Conservation (phyloP, 345 rosid species). For the Boechera divaricarpa region DNA sequence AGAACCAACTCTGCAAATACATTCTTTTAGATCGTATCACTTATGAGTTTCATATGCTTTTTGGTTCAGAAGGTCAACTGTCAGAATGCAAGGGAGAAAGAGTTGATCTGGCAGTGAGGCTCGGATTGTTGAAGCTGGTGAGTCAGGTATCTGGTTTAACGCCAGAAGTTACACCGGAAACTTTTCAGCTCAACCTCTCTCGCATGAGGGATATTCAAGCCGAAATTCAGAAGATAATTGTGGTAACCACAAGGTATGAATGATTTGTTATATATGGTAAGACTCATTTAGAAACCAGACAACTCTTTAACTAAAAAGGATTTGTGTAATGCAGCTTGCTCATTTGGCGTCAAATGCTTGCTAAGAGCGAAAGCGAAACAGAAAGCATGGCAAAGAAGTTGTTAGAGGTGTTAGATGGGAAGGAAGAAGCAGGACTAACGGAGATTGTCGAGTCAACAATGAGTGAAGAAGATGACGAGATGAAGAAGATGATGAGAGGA, state of each 20-base stretch:
- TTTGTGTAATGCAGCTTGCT: slow-evolving; percentile 63
- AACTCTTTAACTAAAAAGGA: background rate
- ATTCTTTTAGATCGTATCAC: background rate
- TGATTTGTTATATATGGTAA: background rate
- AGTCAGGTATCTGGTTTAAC: slow-evolving; percentile 65
- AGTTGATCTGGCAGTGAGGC: slow-evolving; percentile 72
- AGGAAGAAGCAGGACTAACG: slow-evolving; percentile 58
- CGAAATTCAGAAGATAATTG: slow-evolving; percentile 80
- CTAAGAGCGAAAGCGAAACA: slow-evolving; percentile 56
- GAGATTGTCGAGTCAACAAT: slow-evolving; percentile 62
- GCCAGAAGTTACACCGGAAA: slow-evolving; percentile 68
- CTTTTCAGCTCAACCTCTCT: slow-evolving; percentile 64
- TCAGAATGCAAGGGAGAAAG: slow-evolving; percentile 74
- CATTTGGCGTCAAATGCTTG: slow-evolving; percentile 75
- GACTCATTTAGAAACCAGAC: background rate
- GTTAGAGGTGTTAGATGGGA: slow-evolving; percentile 56
- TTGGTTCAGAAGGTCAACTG: slow-evolving; percentile 50
- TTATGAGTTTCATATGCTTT: background rate
- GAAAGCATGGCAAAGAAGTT: slow-evolving; percentile 59
- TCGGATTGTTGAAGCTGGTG: slow-evolving; percentile 80
- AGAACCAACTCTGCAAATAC: background rate
- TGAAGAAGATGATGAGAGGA: slow-evolving; percentile 67
- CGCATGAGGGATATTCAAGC: slow-evolving; percentile 78
- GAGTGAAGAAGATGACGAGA: slow-evolving; percentile 46
- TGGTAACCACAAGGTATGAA: slow-evolving; percentile 68